These are phyloP conservation scores for Puccinia hordei DNA, from an alignment of 1,284 basidiomycete species.

Conservation along the genomic window DNA sequence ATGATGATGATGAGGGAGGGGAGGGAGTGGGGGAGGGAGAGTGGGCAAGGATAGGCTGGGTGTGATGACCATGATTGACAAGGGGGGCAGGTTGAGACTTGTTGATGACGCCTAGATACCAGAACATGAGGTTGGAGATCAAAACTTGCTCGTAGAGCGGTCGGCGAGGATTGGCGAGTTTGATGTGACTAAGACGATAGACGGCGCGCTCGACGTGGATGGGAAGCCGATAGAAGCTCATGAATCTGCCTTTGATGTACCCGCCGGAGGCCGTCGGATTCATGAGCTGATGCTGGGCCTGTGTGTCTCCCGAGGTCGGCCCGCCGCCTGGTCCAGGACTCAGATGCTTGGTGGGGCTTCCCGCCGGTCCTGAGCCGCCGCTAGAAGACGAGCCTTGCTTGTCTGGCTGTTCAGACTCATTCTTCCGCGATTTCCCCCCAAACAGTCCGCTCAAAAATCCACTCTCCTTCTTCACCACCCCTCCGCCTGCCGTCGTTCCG, in stretches of 20 bases:
- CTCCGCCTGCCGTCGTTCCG: slow-evolving; percentile 2
- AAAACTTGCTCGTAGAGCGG: slow-evolving; percentile 97
- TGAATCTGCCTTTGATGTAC: slow-evolving; percentile 55
- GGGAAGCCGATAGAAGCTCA: slow-evolving; percentile 79
- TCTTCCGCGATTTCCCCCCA: slow-evolving; percentile 43
- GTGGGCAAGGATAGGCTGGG: not conserved
- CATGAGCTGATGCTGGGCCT: slow-evolving; percentile 50
- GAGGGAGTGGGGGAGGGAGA: not conserved
- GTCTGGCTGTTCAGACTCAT: slow-evolving; percentile 22
- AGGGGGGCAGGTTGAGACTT: slow-evolving; percentile 60
- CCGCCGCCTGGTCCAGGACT: not conserved
- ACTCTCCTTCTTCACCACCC: slow-evolving; percentile 35
- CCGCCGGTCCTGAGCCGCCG: not conserved
- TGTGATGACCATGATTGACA: not conserved
- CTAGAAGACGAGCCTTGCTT: slow-evolving; percentile 5
- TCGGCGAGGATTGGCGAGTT: slow-evolving; percentile 91
- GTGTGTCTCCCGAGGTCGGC: not conserved
- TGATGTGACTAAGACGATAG: slow-evolving; percentile 95
- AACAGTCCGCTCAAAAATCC: slow-evolving; percentile 47
- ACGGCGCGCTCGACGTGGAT: slow-evolving; percentile 98
- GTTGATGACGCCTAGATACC: slow-evolving; percentile 98
- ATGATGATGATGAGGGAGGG: not conserved
- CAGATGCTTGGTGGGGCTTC: not conserved
- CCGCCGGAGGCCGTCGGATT: slow-evolving; percentile 64
- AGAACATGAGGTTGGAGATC: slow-evolving; percentile 92